Conservation (phyloP, 1,284 basidiomycete genomes). For the Vanrija sp. region DNA sequence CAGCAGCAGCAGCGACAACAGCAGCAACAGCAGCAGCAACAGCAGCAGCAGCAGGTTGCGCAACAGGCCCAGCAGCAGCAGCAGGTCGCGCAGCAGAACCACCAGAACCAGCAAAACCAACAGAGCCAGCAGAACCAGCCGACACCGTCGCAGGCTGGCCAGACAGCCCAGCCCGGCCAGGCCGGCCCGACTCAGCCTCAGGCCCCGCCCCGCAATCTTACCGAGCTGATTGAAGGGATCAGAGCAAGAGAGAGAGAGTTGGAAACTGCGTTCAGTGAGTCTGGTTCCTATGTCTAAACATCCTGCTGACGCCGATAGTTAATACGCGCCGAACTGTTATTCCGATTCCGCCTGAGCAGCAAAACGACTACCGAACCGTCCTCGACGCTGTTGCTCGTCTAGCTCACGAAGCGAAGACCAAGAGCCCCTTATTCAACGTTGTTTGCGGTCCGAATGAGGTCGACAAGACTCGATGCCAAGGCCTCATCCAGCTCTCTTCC, state of each 20-base stretch:
- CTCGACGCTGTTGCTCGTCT: conserved; percentile 9
- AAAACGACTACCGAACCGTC: conserved; percentile 6
- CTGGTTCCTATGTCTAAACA: too few relatives aligned
- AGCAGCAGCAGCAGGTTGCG: too few relatives aligned
- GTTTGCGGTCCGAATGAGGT: conserved; percentile 8
- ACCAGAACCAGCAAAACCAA: neutral
- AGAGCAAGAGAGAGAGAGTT: conserved; percentile 14
- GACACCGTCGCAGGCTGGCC: neutral
- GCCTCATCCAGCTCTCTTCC: conserved; percentile 14
- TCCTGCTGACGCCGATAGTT: conserved; percentile 5
- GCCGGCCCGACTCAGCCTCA: neutral
- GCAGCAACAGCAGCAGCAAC: too few relatives aligned
- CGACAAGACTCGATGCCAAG: conserved; percentile 10
- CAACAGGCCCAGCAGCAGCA: neutral
- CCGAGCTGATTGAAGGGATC: conserved; percentile 12
- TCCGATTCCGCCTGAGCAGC: conserved; percentile 15
- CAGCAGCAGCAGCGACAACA: too few relatives aligned
- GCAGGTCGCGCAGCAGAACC: neutral
- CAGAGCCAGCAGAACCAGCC: neutral
- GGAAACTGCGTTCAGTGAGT: conserved; percentile 14
- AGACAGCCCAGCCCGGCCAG: neutral
- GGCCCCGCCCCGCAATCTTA: neutral
- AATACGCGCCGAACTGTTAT: conserved; percentile 10
- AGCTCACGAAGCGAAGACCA: conserved; percentile 12
- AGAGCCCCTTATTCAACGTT: conserved; percentile 17